Evolutionary conservation across 2,329 filamentous ascomycete genomes (phyloP).

Genomic region (Fusarium coffeatum): DNA sequence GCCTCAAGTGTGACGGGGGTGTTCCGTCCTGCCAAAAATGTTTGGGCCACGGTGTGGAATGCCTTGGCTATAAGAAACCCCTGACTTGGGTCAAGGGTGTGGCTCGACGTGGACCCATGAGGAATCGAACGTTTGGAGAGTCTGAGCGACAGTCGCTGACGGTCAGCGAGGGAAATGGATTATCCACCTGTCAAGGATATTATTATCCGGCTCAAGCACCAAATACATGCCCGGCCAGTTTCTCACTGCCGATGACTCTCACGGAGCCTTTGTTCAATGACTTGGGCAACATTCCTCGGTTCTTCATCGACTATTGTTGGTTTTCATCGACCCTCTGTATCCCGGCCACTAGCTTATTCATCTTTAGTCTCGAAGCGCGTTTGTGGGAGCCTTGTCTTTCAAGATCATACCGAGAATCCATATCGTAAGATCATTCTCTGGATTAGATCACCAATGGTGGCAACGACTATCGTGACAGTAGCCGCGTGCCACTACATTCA

Average conservation of each 20-base stretch:
- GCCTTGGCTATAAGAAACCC: neutral
- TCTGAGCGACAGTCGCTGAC: rapidly evolving
- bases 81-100: neutral
- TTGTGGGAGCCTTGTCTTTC: neutral
- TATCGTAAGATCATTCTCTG: neutral
- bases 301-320: neutral
- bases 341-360: neutral
- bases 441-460: neutral
- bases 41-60: neutral
- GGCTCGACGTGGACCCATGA: neutral
- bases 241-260: neutral
- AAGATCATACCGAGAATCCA: neutral
- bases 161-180: rapidly evolving
- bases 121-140: neutral
- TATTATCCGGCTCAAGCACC: rapidly evolving
- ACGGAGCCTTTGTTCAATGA: neutral
- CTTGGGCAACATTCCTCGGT: neutral
- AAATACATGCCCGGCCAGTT: rapidly evolving
- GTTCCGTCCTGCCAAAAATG: neutral
- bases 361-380: neutral
- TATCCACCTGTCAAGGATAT: rapidly evolving
- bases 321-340: neutral
- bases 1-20: neutral
- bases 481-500: neutral
- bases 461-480: neutral